Conservation (phyloP, 2,329 filamentous ascomycete genomes). For the Corinectria fuckeliana region DNA sequence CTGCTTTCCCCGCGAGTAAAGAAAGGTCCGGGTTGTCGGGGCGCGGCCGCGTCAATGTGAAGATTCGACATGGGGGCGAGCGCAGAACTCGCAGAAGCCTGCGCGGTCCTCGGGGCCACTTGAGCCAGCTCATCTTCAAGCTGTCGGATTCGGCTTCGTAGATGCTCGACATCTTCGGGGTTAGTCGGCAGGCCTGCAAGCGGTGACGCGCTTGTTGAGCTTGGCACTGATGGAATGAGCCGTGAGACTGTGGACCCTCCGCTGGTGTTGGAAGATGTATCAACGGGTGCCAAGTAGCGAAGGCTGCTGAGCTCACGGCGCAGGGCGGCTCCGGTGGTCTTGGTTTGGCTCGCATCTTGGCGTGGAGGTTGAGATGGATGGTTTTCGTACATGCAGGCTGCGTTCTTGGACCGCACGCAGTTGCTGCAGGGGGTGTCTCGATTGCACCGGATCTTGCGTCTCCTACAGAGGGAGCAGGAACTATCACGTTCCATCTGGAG, state of each 20-base stretch:
- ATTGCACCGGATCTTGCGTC: slow-evolving; percentile 54
- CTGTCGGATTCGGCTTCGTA: slow-evolving; percentile 21
- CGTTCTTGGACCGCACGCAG: slow-evolving; percentile 47
- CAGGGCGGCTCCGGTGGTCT: background rate
- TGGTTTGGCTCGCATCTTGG: background rate
- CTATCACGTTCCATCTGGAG: slow-evolving; percentile 29
- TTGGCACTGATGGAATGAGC: background rate
- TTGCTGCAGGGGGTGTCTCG: slow-evolving; percentile 50
- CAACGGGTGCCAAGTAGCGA: background rate
- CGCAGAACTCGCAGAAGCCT: background rate
- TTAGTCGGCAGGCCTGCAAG: slow-evolving; percentile 3
- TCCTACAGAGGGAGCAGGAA: slow-evolving; percentile 50
- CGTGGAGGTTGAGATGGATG: background rate
- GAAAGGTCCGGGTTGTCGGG: slow-evolving; percentile 51
- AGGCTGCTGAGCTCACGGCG: no score
- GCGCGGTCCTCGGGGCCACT: no score
- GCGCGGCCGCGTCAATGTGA: slow-evolving; percentile 45
- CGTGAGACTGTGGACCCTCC: background rate
- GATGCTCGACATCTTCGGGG: slow-evolving; percentile 26
- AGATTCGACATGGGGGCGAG: slow-evolving; percentile 9
- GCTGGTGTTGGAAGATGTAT: background rate
- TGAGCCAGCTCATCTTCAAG: slow-evolving; percentile 23
- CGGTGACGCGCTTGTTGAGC: slow-evolving; percentile 11
- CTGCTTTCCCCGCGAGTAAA: slow-evolving; percentile 49
- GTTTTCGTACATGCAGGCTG: slow-evolving; percentile 44